A percentile compares a stretch with the other conserved stretches of the same genome.
Evolutionary conservation across 495 filamentous ascomycete genomes (phyloP).

Genomic region (Penicillium angulare): DNA sequence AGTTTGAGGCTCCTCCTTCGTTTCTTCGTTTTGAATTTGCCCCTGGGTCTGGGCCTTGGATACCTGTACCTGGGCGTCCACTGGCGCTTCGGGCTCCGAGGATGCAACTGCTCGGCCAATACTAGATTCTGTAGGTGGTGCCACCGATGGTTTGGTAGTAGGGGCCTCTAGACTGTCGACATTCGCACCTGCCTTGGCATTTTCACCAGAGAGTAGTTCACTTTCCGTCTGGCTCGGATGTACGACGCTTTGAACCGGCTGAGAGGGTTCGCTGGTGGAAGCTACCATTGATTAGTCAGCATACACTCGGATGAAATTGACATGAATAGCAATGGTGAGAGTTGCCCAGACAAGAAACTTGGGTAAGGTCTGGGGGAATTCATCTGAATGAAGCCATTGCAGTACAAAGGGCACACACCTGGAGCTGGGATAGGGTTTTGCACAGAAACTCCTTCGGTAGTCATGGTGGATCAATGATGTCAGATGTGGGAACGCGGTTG

Average conservation of each 20-base stretch:
- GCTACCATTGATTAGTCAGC: constrained; percentile 18
- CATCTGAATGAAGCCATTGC: neutral
- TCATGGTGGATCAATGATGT: constrained; percentile 33
- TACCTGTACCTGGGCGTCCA: neutral
- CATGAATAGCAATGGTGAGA: neutral
- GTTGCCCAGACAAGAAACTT: too few species aligned
- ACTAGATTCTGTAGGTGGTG: constrained; percentile 2
- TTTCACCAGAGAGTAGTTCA: constrained; percentile 8
- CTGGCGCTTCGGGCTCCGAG: constrained; percentile 8
- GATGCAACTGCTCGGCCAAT: constrained; percentile 8
- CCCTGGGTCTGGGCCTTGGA: neutral
- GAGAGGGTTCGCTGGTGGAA: constrained; percentile 9
- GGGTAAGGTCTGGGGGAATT: too few species aligned
- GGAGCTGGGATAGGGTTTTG: constrained; percentile 11
- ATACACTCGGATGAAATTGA: constrained; percentile 3
- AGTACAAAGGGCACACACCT: constrained; percentile 26
- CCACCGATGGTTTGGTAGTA: constrained; percentile 1
- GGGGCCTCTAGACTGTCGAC: constrained; percentile 9
- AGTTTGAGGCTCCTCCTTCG: constrained; percentile 15
- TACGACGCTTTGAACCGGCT: constrained; percentile 15
- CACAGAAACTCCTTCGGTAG: constrained; percentile 17
- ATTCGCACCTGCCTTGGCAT: constrained; percentile 3
- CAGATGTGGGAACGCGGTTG: constrained; percentile 11
- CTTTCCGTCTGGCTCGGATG: constrained; percentile 20
- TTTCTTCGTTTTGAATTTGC: neutral